Percentiles rank a stretch among this genome's conserved stretches.
Conservation (phyloP, 2,329 filamentous ascomycete species). For the Fusarium annulatum region DNA sequence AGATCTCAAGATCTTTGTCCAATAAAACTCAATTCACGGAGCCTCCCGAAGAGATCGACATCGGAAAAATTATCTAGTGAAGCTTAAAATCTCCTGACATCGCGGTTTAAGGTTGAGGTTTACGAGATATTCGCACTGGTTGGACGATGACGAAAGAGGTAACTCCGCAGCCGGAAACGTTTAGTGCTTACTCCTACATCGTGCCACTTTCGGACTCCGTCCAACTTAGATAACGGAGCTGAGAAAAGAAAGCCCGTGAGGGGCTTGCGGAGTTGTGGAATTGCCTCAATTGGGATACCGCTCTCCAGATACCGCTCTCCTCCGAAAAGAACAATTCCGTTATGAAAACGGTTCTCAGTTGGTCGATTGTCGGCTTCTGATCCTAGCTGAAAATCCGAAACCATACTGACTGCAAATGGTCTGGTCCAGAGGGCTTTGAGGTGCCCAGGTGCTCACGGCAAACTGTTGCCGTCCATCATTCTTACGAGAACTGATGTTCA, state of each 20-base stretch:
- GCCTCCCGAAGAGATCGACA: background rate
- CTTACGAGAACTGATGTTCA: background rate
- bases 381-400: background rate
- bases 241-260: background rate
- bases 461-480: background rate
- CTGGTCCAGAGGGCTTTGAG: background rate
- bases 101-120: background rate
- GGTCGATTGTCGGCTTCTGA: too few species aligned
- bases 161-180: background rate
- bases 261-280: background rate
- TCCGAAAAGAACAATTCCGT: background rate
- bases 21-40: background rate
- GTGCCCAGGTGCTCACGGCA: background rate
- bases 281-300: background rate
- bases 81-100: background rate
- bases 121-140: background rate
- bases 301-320: background rate
- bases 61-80: background rate
- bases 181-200: background rate
- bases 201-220: background rate
- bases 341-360: background rate
- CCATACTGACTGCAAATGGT: fast-evolving
- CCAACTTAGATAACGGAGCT: too few species aligned
- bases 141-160: background rate
- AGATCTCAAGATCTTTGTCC: background rate